Evolutionary conservation across 345 rosid species (phyloP), one percentile per base, ranked within the genome.

Genomic region (Heritiera fomes): DNA sequence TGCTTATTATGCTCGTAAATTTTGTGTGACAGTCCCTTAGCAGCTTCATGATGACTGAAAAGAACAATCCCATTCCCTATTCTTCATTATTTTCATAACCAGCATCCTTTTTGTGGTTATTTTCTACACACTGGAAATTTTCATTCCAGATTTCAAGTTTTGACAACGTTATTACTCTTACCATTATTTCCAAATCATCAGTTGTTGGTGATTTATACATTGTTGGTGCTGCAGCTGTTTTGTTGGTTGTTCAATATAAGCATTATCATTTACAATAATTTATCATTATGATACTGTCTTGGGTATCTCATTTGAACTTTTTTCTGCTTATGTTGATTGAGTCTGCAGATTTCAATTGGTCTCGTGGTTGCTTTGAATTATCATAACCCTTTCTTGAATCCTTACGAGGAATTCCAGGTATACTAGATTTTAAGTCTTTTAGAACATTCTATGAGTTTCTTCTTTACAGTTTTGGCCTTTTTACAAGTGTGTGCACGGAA

Each of bases 401-500:
- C 98, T 47, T 95, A 89, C 7, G 97, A 93, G 80, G 98, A 93
- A 86, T 95, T 95, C 77, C 99, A 93, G 98, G 99, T 92, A 77
- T 78, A 77, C 30, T 63, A 47, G 17, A 62, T 34, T 49, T 75
- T 61, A 8, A 8, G 78, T 62, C 67, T 50, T 15, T 34, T 17
- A 32, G 9, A 49, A 50, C 15, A 40, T 34, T 34, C 9, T 63
- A 20, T 52, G 18, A 52, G 34, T 23, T 47, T 71, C 40, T 13
- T 63, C 68, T 23, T 46, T 68, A 6, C 58, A 0, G 11, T 70
- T 47, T 46, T 70, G 58, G 41, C 13, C 56, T 0, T 47, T 70
- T 28, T 13, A 17, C 28, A 6, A 23, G 20, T 13, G 6, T 28
- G 40, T 17, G 28, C 41, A 23, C 13, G 55, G 17, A 69, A 69